These are phyloP conservation scores for Rheum nobile DNA, from an alignment of 148 eudicot species.

Conservation along the genomic window DNA sequence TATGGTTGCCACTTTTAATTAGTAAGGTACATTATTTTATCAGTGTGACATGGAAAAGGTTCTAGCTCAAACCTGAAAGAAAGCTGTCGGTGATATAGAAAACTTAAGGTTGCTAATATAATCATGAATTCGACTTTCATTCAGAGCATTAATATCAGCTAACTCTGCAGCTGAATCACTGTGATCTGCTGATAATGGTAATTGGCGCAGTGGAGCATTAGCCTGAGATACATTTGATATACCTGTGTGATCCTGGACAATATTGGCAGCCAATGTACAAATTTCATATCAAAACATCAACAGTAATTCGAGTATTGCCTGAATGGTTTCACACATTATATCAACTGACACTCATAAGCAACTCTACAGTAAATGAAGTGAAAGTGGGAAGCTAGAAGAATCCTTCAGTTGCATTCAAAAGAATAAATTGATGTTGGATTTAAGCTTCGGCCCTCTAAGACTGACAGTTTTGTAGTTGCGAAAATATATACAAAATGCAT, in stretches of 20 bases:
- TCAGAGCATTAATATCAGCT: constrained; percentile 13
- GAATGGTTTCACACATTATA: background rate
- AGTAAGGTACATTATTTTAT: background rate
- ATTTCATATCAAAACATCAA: background rate
- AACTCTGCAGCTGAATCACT: constrained; percentile 19
- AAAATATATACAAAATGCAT: background rate
- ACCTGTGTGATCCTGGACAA: constrained; percentile 76
- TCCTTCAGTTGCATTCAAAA: background rate
- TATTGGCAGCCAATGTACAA: background rate
- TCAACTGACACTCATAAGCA: background rate
- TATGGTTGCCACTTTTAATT: background rate
- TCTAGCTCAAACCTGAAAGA: constrained; percentile 54
- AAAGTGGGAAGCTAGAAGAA: background rate
- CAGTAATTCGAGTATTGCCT: background rate
- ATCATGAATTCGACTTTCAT: constrained; percentile 77
- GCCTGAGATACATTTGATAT: constrained; percentile 86
- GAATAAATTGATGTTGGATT: background rate
- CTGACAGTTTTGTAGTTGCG: background rate
- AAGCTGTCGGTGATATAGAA: constrained; percentile 85
- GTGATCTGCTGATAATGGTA: constrained; percentile 30
- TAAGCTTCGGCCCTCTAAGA: background rate
- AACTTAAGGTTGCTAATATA: constrained; percentile 68
- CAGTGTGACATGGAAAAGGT: background rate
- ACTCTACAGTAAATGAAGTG: background rate
- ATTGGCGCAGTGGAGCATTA: constrained; percentile 65